Evolutionary conservation across 805 yeast genomes (phyloP).

Genomic region (Starmera caribaea): DNA sequence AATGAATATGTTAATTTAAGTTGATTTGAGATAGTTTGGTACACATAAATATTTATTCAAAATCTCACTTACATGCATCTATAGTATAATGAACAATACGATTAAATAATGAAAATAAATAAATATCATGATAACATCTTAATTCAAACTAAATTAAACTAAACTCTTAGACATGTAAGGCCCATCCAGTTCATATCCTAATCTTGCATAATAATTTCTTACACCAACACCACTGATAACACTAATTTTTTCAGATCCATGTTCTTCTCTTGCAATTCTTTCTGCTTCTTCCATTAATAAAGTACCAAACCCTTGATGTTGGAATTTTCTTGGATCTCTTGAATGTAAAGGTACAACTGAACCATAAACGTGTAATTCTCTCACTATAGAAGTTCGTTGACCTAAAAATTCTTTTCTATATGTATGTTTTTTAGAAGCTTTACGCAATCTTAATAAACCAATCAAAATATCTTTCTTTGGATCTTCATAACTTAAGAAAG

Average conservation of each 20-base stretch:
- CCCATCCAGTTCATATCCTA: constrained; percentile 90
- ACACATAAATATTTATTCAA: too few relatives aligned
- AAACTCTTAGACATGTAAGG: constrained; percentile 85
- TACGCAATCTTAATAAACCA: constrained; percentile 80
- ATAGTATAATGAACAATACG: background rate
- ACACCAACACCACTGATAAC: constrained; percentile 98
- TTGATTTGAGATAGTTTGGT: background rate
- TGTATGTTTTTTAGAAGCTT: constrained; percentile 82
- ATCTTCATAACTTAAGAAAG: constrained; percentile 91
- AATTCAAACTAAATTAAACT: background rate
- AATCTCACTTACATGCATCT: background rate
- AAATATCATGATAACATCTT: background rate
- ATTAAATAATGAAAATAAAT: background rate
- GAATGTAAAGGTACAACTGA: constrained; percentile 95
- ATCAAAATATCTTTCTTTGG: constrained; percentile 93
- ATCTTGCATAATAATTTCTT: constrained; percentile 84
- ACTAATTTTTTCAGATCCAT: constrained; percentile 82
- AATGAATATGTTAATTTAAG: constrained; percentile 14
- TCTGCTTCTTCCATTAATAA: constrained; percentile 97
- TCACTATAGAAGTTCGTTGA: constrained; percentile 87
- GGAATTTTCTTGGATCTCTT: constrained; percentile 95
- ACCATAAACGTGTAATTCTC: constrained; percentile 96
- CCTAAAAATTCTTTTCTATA: constrained; percentile 78
- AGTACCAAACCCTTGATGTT: constrained; percentile 98
- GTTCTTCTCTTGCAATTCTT: constrained; percentile 90